Percentiles rank a stretch among this genome's conserved stretches.
phyloP scores from a whole-genome alignment of 2,329 filamentous ascomycete species.

The Metarhizium sp. region DNA sequence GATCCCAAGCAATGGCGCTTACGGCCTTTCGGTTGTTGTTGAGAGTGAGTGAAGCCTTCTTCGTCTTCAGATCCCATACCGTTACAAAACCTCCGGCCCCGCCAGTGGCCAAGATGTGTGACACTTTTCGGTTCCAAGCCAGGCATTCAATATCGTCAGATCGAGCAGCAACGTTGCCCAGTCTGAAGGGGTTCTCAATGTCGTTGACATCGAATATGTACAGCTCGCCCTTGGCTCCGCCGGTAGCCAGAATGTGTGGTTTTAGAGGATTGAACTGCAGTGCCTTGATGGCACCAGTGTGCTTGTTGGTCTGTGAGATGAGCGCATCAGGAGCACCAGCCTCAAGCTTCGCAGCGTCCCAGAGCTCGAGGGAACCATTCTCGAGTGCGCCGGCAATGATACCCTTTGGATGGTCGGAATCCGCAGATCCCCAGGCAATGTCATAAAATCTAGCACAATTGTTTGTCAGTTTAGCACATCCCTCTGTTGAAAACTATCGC shows the following conservation, averaged over 20 bases:
- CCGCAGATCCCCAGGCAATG: conserved; percentile 83
- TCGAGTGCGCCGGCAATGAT: conserved; percentile 94
- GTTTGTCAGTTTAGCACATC: conserved; percentile 6
- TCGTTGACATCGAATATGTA: conserved; percentile 95
- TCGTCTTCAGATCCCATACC: conserved; percentile 96
- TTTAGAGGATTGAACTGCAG: conserved; percentile 94
- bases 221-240: conserved; percentile 89
- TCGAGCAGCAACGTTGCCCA: conserved; percentile 80
- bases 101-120: conserved; percentile 91
- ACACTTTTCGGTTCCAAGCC: conserved; percentile 97
- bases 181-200: conserved; percentile 73
- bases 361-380: conserved; percentile 86
- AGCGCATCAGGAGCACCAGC: conserved; percentile 58
- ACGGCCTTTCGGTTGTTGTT: conserved; percentile 94
- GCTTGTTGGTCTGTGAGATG: conserved; percentile 79
- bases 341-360: conserved; percentile 70
- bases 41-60: conserved; percentile 91
- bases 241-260: conserved; percentile 83
- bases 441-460: conserved; percentile 71
- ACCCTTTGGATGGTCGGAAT: conserved; percentile 68
- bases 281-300: conserved; percentile 85
- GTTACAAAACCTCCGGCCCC: conserved; percentile 91
- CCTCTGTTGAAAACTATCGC: neutral
- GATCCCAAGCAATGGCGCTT: conserved; percentile 95
- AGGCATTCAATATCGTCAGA: conserved; percentile 93